Base-by-base conservation (phyloP, 306 rosid species). In the Phaseolus lunatus region DNA sequence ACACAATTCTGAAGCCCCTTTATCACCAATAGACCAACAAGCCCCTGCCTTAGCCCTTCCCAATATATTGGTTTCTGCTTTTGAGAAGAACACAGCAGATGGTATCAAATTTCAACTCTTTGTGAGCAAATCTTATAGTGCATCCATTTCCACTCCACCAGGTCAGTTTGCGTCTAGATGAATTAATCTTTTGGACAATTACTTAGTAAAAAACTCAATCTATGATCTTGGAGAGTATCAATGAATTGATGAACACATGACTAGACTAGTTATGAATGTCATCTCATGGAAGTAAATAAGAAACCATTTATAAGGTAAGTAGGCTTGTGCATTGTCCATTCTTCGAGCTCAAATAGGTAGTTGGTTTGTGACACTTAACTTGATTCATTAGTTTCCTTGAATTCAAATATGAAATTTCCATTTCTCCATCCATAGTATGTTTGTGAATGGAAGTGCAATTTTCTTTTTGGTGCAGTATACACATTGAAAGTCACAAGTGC, bases 91-190 rank as follows among this genome's bases (percentile, higher is more conserved):
- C 20, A 26, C 45, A 2, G 20, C 33, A 37, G 59, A 44, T 20
- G 26, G 47, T 70, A 31, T 78, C 58, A 58, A 68, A 20, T 78
- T 78, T 78, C 76, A 68, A 11, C 61, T 78, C 27, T 78, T 78
- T 41, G 76, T 67, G n/a, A 78, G 69, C 48, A 68, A 44, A 78
- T 67, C 48, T 6, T 78, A 67, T 5, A 41, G 59, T 8, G 20
- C 62, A 29, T 43, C 68, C 15, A 4, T 61, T 54, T 68, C 69
- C 16, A 13, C 48, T 26, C 49, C 76, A 27, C 82, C 82, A 56
- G 76, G 82, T 78, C 19, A 68, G 81, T 67, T 50, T 58, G 3
- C 52, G 48, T 48, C 43, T 45, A 9, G 18, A 16, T 59, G 7
- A 3, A 22, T 27, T 29, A 18, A 12, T 44, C 5, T 62, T 61